Conservation (phyloP, 2,329 filamentous ascomycete species). For the Penicillium sp. region DNA sequence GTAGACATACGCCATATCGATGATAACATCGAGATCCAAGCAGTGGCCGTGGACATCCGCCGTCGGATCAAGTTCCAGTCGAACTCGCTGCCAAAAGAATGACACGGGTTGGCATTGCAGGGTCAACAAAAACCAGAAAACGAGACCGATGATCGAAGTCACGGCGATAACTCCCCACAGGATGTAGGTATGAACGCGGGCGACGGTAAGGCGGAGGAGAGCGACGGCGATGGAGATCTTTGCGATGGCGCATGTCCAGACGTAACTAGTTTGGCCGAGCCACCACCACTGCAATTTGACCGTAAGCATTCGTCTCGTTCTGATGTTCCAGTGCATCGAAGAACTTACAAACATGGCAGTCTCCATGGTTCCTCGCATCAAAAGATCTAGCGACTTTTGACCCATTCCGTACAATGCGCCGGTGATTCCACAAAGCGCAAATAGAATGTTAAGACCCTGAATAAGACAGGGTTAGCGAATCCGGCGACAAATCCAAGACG, state of each 20-base stretch:
- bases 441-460: slow-evolving; percentile 43
- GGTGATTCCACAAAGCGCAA: slow-evolving; percentile 43
- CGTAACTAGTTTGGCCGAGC: slow-evolving; percentile 63
- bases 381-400: slow-evolving; percentile 28
- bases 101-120: slow-evolving; percentile 61
- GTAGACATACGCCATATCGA: slow-evolving; percentile 60
- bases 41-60: slow-evolving; percentile 43
- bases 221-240: slow-evolving; percentile 62
- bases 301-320: slow-evolving; percentile 11
- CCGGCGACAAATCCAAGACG: neutral
- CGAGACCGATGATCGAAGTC: slow-evolving; percentile 52
- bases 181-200: slow-evolving; percentile 12
- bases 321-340: neutral
- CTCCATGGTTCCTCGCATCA: slow-evolving; percentile 33
- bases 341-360: slow-evolving; percentile 44
- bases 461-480: neutral
- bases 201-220: slow-evolving; percentile 58
- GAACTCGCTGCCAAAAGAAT: slow-evolving; percentile 56
- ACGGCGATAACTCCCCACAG: slow-evolving; percentile 51
- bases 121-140: slow-evolving; percentile 59
- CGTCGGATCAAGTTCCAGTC: slow-evolving; percentile 23
- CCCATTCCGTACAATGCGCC: slow-evolving; percentile 44
- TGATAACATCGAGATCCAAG: slow-evolving; percentile 54
- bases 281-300: slow-evolving; percentile 53
- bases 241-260: slow-evolving; percentile 54